These are phyloP conservation scores for Torulaspora pretoriensis DNA, from an alignment of 1,139 yeast genomes.

Conservation along the genomic window DNA sequence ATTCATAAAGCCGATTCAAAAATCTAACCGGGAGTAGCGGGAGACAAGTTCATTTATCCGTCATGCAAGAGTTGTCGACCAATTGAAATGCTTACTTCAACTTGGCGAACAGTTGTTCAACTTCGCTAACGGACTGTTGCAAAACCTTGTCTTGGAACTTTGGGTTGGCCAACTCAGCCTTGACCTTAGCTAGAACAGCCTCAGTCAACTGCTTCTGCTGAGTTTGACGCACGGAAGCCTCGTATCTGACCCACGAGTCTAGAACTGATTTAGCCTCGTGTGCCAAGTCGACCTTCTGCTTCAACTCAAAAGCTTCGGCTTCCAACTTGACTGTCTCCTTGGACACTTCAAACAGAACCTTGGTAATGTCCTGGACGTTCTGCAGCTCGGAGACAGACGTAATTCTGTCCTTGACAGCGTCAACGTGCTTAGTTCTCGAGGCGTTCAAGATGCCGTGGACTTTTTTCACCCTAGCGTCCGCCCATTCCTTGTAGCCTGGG, in stretches of 20 bases:
- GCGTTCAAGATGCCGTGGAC: conserved; percentile 78
- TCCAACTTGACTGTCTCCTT: conserved; percentile 95
- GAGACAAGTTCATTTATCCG: conserved; percentile 5
- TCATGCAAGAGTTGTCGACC: conserved; percentile 4
- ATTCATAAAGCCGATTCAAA: conserved; percentile 13
- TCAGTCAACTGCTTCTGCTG: conserved; percentile 91
- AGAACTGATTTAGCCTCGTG: conserved; percentile 89
- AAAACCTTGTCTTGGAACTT: conserved; percentile 92
- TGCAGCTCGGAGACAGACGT: conserved; percentile 80
- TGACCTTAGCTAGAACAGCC: conserved; percentile 82
- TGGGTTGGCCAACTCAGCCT: conserved; percentile 77
- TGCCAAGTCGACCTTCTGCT: conserved; percentile 85
- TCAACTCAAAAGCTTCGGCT: conserved; percentile 87
- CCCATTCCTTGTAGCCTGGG: conserved; percentile 93
- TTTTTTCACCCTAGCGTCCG: conserved; percentile 82
- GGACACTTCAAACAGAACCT: conserved; percentile 86
- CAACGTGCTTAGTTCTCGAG: conserved; percentile 85
- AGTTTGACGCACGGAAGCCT: conserved; percentile 91
- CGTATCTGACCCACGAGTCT: conserved; percentile 99
- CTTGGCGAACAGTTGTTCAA: conserved; percentile 71
- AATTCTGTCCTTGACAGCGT: conserved; percentile 91
- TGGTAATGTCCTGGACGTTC: conserved; percentile 88
- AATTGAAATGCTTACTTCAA: conserved; percentile 22
- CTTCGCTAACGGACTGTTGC: conserved; percentile 84
- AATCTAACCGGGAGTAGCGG: conserved; percentile 1